Conservation (phyloP, 2,329 filamentous ascomycete genomes). For the Pestalotiopsis sp. region DNA sequence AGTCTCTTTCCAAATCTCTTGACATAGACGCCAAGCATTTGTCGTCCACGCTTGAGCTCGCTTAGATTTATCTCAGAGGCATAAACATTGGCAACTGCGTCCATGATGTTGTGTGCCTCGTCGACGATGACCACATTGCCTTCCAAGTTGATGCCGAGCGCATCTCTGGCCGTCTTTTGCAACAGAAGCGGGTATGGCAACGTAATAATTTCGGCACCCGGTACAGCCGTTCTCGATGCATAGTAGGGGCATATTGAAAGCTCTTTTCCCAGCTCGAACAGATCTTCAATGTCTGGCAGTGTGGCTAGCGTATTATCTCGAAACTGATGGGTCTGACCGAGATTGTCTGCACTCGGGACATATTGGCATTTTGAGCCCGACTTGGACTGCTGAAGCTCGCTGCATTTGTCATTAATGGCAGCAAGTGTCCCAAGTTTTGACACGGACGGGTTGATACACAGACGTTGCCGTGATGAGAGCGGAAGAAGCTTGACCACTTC, state of each 20-base stretch:
- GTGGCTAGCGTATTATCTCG: conserved; percentile 82
- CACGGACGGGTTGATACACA: conserved; percentile 88
- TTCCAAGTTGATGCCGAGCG: conserved; percentile 82
- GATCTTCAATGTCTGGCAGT: conserved; percentile 91
- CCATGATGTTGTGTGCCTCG: conserved; percentile 97
- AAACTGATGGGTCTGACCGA: conserved; percentile 75
- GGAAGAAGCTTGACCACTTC: conserved; percentile 80
- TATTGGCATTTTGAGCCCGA: conserved; percentile 72
- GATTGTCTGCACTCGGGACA: conserved; percentile 76
- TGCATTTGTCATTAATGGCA: conserved; percentile 90
- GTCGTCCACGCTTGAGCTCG: conserved; percentile 73
- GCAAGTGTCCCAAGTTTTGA: conserved; percentile 69
- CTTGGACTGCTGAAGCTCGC: conserved; percentile 82
- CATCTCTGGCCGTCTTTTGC: conserved; percentile 84
- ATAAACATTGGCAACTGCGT: conserved; percentile 86
- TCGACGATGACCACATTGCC: conserved; percentile 93
- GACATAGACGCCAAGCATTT: conserved; percentile 80
- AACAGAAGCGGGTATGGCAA: conserved; percentile 89
- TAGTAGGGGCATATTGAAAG: conserved; percentile 93
- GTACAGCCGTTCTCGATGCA: conserved; percentile 84
- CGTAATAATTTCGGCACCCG: conserved; percentile 85
- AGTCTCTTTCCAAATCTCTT: conserved; percentile 86
- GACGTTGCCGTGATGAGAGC: conserved; percentile 81
- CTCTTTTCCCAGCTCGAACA: conserved; percentile 75
- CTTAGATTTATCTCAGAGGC: conserved; percentile 74